Conservation (phyloP, 352 stramenopile genomes). For the Aphanomyces cochlioides region DNA sequence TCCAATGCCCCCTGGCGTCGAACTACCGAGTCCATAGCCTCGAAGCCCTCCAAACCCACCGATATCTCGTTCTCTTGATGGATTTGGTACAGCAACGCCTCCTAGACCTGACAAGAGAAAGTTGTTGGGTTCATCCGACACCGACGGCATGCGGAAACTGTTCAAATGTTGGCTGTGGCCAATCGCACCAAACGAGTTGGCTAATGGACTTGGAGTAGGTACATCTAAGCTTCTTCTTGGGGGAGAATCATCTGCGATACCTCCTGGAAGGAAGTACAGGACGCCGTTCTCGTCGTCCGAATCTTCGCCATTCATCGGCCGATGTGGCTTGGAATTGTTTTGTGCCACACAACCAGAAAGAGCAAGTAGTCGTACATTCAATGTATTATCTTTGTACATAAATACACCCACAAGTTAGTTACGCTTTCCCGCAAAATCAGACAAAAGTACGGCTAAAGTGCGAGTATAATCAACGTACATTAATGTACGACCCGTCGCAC, state of each 20-base stretch:
- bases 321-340: conserved; percentile 8
- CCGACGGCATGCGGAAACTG: neutral
- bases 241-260: conserved; percentile 77
- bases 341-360: neutral
- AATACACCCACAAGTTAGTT: neutral
- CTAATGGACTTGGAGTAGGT: neutral
- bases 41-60: conserved; percentile 7
- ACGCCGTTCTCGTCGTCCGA: conserved; percentile 24
- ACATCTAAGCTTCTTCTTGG: conserved; percentile 31
- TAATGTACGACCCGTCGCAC: too few species aligned
- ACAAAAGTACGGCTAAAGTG: neutral
- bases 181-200: neutral
- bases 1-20: neutral
- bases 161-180: conserved; percentile 1
- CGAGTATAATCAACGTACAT: too few species aligned
- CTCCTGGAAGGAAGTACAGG: conserved; percentile 78
- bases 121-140: conserved; percentile 11
- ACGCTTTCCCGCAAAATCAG: neutral
- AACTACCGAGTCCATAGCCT: neutral
- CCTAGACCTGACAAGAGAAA: conserved; percentile 24
- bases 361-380: conserved; percentile 2
- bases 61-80: neutral
- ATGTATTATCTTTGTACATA: neutral
- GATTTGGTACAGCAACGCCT: conserved; percentile 18
- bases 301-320: conserved; percentile 24